phyloP scores from a whole-genome alignment of 495 filamentous ascomycete genomes.

The Glutinoglossum americanum region DNA sequence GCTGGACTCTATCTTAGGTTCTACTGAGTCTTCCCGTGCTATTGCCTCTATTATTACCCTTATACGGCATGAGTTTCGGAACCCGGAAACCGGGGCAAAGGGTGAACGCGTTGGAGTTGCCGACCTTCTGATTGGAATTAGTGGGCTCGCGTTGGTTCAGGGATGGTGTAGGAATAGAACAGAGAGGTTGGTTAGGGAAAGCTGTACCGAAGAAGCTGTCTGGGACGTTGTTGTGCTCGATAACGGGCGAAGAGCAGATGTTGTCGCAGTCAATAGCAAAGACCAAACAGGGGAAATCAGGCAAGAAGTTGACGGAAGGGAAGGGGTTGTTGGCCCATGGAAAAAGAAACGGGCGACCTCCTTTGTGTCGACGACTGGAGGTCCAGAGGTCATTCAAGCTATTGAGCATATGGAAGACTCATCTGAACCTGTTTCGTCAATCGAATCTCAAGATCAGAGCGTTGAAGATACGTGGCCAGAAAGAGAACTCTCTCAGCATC shows the following conservation, averaged over 20 bases:
- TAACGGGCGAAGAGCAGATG: constrained; percentile 15
- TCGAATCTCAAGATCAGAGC: not conserved
- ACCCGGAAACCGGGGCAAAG: constrained; percentile 31
- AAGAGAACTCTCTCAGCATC: constrained; percentile 24
- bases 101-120: constrained; percentile 41
- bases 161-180: constrained; percentile 39
- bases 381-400: not conserved
- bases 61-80: constrained; percentile 48
- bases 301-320: not conserved
- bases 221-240: constrained; percentile 67
- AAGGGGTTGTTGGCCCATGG: not conserved
- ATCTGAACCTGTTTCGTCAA: not conserved
- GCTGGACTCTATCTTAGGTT: constrained; percentile 54
- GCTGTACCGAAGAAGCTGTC: constrained; percentile 36
- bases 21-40: constrained; percentile 59
- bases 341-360: not conserved
- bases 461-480: constrained; percentile 17
- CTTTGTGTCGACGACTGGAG: not conserved
- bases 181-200: constrained; percentile 29
- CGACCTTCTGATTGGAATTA: constrained; percentile 43
- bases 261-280: constrained; percentile 17
- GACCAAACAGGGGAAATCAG: not conserved
- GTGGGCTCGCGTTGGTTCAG: constrained; percentile 52
- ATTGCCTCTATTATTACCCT: constrained; percentile 59
- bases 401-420: not conserved